These are phyloP conservation scores for Pythium vanterpoolii DNA, from an alignment of 352 stramenopile species.

Conservation along the genomic window DNA sequence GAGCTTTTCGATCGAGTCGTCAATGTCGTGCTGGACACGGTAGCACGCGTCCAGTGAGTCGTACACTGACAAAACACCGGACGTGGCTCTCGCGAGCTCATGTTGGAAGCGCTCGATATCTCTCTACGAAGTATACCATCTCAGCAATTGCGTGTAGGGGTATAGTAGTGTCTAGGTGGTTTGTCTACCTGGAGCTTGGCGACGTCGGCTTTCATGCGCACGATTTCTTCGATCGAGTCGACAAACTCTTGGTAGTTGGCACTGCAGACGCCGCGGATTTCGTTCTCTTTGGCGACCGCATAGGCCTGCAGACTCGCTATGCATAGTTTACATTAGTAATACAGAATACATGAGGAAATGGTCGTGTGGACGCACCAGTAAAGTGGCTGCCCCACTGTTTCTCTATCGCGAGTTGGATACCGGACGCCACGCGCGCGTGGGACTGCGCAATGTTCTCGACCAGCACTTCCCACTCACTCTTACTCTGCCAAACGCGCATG, in stretches of 20 bases:
- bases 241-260: constrained; percentile 80
- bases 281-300: constrained; percentile 55
- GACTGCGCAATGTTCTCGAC: constrained; percentile 84
- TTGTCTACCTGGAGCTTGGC: constrained; percentile 50
- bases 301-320: constrained; percentile 60
- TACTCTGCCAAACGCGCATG: constrained; percentile 52
- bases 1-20: constrained; percentile 76
- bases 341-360: not conserved
- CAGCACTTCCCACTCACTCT: constrained; percentile 69
- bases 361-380: constrained; percentile 28
- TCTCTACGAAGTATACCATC: constrained; percentile 21
- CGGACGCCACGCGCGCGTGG: constrained; percentile 55
- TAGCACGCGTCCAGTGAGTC: constrained; percentile 62
- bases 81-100: constrained; percentile 45
- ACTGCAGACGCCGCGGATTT: constrained; percentile 75
- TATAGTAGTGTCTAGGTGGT: not conserved
- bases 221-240: constrained; percentile 80
- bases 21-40: constrained; percentile 59
- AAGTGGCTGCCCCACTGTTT: constrained; percentile 82
- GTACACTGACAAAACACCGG: constrained; percentile 45
- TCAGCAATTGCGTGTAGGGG: not conserved
- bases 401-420: constrained; percentile 77
- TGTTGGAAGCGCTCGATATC: constrained; percentile 71
- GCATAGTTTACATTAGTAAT: not conserved
- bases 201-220: constrained; percentile 76